These are phyloP conservation scores for Pestalotiopsis sp. DNA, from an alignment of 2,329 filamentous ascomycete species.

Conservation along the genomic window DNA sequence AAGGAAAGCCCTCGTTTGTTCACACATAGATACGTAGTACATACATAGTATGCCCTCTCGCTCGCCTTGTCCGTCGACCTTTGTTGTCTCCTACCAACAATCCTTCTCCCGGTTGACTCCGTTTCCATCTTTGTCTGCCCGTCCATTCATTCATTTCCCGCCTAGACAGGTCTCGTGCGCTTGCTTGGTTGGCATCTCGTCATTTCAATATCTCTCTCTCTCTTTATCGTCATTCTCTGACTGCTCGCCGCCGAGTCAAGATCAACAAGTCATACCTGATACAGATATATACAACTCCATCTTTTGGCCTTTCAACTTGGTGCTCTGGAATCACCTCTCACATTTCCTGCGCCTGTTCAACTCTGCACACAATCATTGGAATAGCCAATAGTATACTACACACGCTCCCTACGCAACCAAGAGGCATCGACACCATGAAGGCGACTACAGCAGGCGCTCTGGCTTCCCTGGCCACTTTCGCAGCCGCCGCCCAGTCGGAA, in stretches of 20 bases:
- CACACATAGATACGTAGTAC: background rate
- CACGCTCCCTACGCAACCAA: background rate
- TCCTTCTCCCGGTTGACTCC: constrained; percentile 7
- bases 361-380: background rate
- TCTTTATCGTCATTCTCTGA: background rate
- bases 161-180: background rate
- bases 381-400: background rate
- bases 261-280: background rate
- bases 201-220: background rate
- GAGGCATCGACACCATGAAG: constrained; percentile 2
- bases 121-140: constrained; percentile 6
- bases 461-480: constrained; percentile 35
- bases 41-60: background rate
- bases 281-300: background rate
- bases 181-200: background rate
- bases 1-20: background rate
- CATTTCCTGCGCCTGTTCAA: background rate
- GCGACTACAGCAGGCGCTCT: background rate
- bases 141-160: constrained; percentile 3
- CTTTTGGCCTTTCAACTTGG: background rate
- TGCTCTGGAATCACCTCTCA: constrained; percentile 8
- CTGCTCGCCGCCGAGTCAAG: background rate
- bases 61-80: background rate
- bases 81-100: background rate
- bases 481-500: constrained; percentile 40